These are phyloP conservation scores for Rhizopogon salebrosus DNA, from an alignment of 768 basidiomycete species.

Conservation along the genomic window DNA sequence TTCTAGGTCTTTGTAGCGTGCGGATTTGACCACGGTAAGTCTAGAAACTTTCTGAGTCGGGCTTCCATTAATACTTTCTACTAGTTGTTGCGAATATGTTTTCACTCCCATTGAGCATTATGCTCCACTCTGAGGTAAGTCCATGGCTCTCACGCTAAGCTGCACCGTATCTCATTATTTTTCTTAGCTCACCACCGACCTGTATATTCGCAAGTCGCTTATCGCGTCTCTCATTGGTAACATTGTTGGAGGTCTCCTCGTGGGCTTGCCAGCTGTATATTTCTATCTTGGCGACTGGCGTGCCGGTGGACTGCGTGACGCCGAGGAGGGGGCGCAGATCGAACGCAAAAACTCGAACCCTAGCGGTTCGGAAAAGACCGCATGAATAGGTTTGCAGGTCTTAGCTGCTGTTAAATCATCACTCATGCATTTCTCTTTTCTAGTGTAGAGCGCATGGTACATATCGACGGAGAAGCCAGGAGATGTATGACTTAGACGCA, in stretches of 20 bases:
- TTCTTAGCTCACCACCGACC: constrained; percentile 26
- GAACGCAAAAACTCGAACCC: constrained; percentile 6
- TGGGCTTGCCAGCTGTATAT: constrained; percentile 60
- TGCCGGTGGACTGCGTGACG: constrained; percentile 31
- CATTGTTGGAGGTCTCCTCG: constrained; percentile 57
- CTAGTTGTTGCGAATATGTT: constrained; percentile 75
- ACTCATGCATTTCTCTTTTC: background rate
- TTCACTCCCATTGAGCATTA: constrained; percentile 63
- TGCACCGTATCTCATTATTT: background rate
- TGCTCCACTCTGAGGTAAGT: constrained; percentile 65
- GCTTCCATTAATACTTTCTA: background rate
- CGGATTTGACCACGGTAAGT: constrained; percentile 63
- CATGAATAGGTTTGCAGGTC: background rate
- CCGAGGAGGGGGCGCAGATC: constrained; percentile 30
- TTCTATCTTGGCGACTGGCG: constrained; percentile 55
- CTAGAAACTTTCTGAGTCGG: background rate
- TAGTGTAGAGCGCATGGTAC: background rate
- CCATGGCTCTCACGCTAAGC: constrained; percentile 17
- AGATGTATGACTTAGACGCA: background rate
- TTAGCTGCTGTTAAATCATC: background rate
- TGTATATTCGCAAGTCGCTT: constrained; percentile 70
- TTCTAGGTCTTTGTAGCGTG: constrained; percentile 63
- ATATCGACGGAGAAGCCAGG: background rate
- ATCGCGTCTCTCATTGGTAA: constrained; percentile 66
- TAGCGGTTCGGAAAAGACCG: constrained; percentile 2